Base-by-base conservation (phyloP, 352 stramenopile species). In the Elongisporangium prolatum region DNA sequence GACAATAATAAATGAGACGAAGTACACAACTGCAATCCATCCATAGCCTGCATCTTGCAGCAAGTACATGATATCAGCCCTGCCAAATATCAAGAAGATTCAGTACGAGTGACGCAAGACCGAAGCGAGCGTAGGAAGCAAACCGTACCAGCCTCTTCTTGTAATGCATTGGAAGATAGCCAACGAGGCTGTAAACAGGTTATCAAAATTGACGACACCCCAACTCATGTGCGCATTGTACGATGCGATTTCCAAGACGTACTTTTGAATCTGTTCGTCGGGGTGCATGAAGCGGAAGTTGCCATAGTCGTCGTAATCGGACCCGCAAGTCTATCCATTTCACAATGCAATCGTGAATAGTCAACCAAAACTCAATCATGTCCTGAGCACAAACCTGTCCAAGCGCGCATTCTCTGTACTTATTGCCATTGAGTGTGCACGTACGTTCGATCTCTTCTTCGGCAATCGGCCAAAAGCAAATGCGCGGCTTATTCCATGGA, bases 381-480 rank as follows among this genome's bases (percentile, higher is more conserved):
- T 4, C n/a, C 2, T 25, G 3, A 54, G 21, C 16, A 54, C 6
- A 21, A 3, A 67, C 61, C 56, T 68, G 62, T 0, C 56, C 59
- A 21, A 20, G n/a, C 6, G 67, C 61, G 21, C 70, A 78, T 22
- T 63, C 25, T 5, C 67, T 67, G 48, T 65, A 65, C 4, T 44
- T 37, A 1, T 21, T 49, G 10, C 57, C 48, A 18, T 67, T 40
- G 0, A 75, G 21, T 22, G 84, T 86, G 38, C 89, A 80, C 8
- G 81, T 65, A 52, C 78, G 67, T 13, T 56, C 57, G 10, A 52
- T 53, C 4, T 50, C 56, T 61, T 97, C 84, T 8, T 74, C 49
- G 57, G 94, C 84, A 38, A 96, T 61, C 7, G 86, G 86, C 88
- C 88, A 97, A 58, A 89, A 91, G 60, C 88, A 97, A 37, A 89